Evolutionary conservation across 345 rosid genomes (phyloP).

Genomic region (Litchi chinensis): DNA sequence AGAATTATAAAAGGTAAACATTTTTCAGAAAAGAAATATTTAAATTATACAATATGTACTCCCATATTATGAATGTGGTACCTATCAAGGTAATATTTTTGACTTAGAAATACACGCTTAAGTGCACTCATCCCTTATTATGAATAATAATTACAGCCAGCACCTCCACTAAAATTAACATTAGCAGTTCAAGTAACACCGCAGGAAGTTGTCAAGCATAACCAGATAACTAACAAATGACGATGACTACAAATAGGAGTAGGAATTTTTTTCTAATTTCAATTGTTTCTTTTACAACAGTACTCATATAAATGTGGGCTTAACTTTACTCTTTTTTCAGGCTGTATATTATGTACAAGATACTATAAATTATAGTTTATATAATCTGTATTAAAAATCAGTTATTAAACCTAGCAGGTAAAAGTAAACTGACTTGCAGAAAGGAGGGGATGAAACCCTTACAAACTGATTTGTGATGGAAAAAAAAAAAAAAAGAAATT

Average conservation of each 20-base stretch:
- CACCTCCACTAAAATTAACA: no score
- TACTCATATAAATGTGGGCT: no score
- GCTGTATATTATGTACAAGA: background rate
- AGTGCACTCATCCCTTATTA: no score
- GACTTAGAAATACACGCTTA: no score
- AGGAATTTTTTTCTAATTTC: background rate
- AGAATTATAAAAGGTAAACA: slow-evolving; percentile 6
- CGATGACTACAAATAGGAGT: background rate
- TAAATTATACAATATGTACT: no score
- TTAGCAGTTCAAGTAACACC: background rate
- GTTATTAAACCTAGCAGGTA: background rate
- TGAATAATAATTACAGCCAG: no score
- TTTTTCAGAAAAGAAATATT: background rate
- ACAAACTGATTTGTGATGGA: background rate
- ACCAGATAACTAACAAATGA: background rate
- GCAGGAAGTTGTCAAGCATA: background rate
- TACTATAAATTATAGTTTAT: background rate
- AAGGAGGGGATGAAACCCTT: background rate
- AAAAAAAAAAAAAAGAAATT: background rate
- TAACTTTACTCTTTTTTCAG: background rate
- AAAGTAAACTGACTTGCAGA: background rate
- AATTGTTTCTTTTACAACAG: no score
- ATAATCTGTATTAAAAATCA: background rate
- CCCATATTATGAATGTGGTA: no score
- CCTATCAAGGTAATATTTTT: no score